phyloP scores from a whole-genome alignment of 1,284 basidiomycete species.

The Pyrrhoderma noxium region DNA sequence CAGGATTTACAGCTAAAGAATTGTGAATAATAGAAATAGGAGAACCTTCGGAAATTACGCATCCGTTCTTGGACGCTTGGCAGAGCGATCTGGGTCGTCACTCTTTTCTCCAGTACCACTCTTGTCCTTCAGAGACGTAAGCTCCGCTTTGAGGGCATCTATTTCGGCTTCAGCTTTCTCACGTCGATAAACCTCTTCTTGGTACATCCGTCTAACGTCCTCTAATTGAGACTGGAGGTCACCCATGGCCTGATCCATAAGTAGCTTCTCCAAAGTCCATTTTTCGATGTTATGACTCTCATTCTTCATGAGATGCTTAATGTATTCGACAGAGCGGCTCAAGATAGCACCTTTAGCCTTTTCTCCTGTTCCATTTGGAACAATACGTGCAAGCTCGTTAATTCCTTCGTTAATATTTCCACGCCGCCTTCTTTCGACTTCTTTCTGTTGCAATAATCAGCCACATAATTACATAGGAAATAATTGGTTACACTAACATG shows the following conservation, averaged over 20 bases:
- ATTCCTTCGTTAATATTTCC: conserved; percentile 97
- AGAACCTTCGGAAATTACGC: neutral
- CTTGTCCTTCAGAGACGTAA: conserved; percentile 20
- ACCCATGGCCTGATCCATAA: conserved; percentile 89
- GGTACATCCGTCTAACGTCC: conserved; percentile 66
- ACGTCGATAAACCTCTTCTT: conserved; percentile 55
- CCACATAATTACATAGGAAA: no score
- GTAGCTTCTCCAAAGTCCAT: conserved; percentile 88
- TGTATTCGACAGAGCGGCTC: conserved; percentile 79
- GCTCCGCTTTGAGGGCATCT: conserved; percentile 37
- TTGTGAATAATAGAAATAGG: neutral
- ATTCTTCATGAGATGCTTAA: conserved; percentile 85
- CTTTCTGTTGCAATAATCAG: conserved; percentile 57
- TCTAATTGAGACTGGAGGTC: conserved; percentile 75
- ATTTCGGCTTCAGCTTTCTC: conserved; percentile 56
- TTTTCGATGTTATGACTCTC: conserved; percentile 88
- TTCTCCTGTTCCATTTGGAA: conserved; percentile 82
- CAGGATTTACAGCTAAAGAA: no score
- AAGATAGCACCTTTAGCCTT: conserved; percentile 87
- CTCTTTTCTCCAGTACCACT: conserved; percentile 16
- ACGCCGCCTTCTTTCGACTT: conserved; percentile 89
- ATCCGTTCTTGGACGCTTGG: conserved; percentile 27
- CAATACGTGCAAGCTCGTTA: conserved; percentile 82
- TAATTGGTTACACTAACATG: conserved; percentile 45
- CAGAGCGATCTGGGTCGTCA: conserved; percentile 19